Evolutionary conservation across 371 early-diverging fungal genomes (phyloP).

Genomic region (Mycotypha africana): DNA sequence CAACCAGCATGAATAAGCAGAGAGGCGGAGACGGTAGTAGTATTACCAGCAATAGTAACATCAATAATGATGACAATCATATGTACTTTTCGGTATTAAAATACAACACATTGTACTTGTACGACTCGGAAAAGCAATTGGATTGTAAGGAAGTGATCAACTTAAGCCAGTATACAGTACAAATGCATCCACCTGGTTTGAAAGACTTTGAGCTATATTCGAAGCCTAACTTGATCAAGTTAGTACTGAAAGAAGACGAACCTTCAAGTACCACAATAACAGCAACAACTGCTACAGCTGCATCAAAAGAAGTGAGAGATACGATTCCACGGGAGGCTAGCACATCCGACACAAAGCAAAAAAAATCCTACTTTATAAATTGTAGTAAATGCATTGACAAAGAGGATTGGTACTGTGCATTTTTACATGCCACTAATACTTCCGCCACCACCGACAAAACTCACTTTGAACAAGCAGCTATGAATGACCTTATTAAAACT

Average conservation of each 20-base stretch:
- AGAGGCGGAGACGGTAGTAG: neutral
- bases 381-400: constrained; percentile 67
- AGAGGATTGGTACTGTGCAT: constrained; percentile 83
- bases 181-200: constrained; percentile 57
- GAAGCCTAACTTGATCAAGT: constrained; percentile 47
- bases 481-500: constrained; percentile 48
- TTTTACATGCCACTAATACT: constrained; percentile 43
- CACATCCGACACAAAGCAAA: neutral
- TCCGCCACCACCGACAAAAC: neutral
- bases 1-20: constrained; percentile 13
- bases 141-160: constrained; percentile 77
- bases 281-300: too few relatives aligned
- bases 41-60: neutral
- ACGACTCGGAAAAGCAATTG: constrained; percentile 74
- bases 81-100: constrained; percentile 79
- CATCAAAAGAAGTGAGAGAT: too few relatives aligned
- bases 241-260: constrained; percentile 13
- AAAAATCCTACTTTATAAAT: constrained; percentile 52
- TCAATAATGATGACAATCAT: too few relatives aligned
- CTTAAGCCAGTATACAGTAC: constrained; percentile 59
- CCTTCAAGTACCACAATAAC: too few relatives aligned
- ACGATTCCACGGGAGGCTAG: too few relatives aligned
- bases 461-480: constrained; percentile 46
- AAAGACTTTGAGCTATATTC: constrained; percentile 58
- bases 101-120: constrained; percentile 75